Evolutionary conservation across 2,329 filamentous ascomycete species (phyloP), one percentile per base, ranked within the genome.

Genomic region (Gnomoniopsis sp.): DNA sequence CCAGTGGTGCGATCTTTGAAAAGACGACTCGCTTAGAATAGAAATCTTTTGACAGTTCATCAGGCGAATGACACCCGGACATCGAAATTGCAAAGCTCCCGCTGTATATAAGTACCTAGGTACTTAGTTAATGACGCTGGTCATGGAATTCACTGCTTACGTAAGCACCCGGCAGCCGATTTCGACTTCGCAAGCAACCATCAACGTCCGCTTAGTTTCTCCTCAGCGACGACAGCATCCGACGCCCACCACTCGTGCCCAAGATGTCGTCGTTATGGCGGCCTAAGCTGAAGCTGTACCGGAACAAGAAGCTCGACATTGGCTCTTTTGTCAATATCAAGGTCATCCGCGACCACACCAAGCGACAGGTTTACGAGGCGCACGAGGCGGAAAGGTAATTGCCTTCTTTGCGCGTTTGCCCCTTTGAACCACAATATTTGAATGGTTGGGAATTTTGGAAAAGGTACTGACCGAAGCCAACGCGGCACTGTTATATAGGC

Each of bases 261-360:
- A 41, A 41, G 38, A 41, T 41, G 38, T 4, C 38, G n/a, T 41
- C 38, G n/a, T 12, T 41, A 3, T 41, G 4, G 6, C 38, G 38
- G 38, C 43, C 53, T 79, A 84, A 65, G 63, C 91, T 91, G 88
- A 88, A 90, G 50, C 90, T 93, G 79, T 97, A 96, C 77, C 83
- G 92, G 68, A 82, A 92, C 34, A 96, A 96, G 77, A 93, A 88
- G 80, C 87, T 97, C 67, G 92, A 98, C 68, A 78, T 98, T 66
- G 88, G 89, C 72, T 91, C 91, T 72, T 96, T 90, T 71, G 75
- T 96, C 77, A 97, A 97, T 71, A 85, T 88, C 72, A 88, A 88
- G 66, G 84, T 90, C 65, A 89, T 99, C 72, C 91, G 95, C 68
- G 95, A 99, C 75, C 91, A 98, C 78, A 93, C 92, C 57, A 99